phyloP scores from a whole-genome alignment of 2,329 filamentous ascomycete species.

The Neopestalotiopsis rosae region DNA sequence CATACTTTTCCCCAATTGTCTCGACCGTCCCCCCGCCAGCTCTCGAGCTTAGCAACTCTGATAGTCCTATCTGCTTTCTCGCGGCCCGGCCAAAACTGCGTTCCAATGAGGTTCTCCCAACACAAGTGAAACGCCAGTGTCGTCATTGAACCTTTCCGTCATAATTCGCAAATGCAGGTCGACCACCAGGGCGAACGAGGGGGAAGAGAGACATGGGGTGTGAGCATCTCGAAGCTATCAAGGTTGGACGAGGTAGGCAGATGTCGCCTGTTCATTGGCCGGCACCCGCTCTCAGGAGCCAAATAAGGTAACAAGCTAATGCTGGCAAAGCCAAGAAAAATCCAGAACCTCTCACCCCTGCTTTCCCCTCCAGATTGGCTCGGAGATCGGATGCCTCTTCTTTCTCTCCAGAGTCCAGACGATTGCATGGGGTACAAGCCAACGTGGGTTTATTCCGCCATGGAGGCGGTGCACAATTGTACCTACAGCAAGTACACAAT shows the following conservation, averaged over 20 bases:
- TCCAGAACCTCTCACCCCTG: slow-evolving; percentile 13
- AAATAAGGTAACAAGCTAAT: slow-evolving; percentile 18
- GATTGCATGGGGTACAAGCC: not conserved
- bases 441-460: not conserved
- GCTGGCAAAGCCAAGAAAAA: slow-evolving; percentile 18
- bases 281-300: not conserved
- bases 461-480: not conserved
- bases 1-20: slow-evolving; percentile 5
- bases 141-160: slow-evolving; percentile 19
- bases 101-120: not conserved
- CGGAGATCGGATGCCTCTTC: slow-evolving; percentile 9
- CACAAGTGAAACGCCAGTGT: not conserved
- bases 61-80: not conserved
- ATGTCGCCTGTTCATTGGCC: slow-evolving; percentile 15
- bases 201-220: not conserved
- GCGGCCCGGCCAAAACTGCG: not conserved
- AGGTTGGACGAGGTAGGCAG: not conserved
- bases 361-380: slow-evolving; percentile 9
- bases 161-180: too few species aligned
- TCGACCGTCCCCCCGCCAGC: not conserved
- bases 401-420: not conserved
- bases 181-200: too few species aligned
- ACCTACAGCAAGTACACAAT: not conserved
- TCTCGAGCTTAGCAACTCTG: not conserved
- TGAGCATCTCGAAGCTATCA: not conserved